Evolutionary conservation across 495 filamentous ascomycete species (phyloP).

Genomic region (Penicillium antarcticum): DNA sequence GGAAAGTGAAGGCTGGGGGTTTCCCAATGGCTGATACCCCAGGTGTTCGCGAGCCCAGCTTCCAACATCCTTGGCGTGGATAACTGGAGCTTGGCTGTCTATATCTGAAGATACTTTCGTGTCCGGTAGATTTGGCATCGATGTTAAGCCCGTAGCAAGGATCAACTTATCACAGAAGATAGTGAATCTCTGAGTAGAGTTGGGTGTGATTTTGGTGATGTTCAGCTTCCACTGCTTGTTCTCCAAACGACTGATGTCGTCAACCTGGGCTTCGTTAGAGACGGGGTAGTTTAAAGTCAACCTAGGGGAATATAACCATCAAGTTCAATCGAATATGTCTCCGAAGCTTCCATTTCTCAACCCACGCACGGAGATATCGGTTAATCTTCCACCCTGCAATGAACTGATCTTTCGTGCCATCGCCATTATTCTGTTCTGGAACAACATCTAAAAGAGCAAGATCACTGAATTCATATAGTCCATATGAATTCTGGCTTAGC

Average conservation of each 20-base stretch:
- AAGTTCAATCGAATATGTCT: slow-evolving; percentile 50
- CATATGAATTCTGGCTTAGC: slow-evolving; percentile 32
- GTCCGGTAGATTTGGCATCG: slow-evolving; percentile 48
- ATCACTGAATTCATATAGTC: slow-evolving; percentile 48
- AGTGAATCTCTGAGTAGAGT: neutral
- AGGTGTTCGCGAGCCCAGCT: slow-evolving; percentile 28
- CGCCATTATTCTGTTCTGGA: slow-evolving; percentile 23
- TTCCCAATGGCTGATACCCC: slow-evolving; percentile 22
- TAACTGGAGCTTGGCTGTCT: slow-evolving; percentile 40
- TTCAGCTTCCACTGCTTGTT: slow-evolving; percentile 25
- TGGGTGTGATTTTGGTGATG: slow-evolving; percentile 2
- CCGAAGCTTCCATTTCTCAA: slow-evolving; percentile 53
- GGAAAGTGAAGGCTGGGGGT: neutral
- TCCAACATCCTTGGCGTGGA: slow-evolving; percentile 36
- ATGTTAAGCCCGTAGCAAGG: slow-evolving; percentile 63
- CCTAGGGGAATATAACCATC: slow-evolving; percentile 34
- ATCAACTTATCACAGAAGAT: slow-evolving; percentile 58
- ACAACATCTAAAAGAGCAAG: slow-evolving; percentile 51
- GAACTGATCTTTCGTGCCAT: slow-evolving; percentile 48
- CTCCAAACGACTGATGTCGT: slow-evolving; percentile 19
- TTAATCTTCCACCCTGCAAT: slow-evolving; percentile 63
- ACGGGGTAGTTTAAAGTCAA: neutral
- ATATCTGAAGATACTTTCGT: slow-evolving; percentile 10
- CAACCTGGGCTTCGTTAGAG: slow-evolving; percentile 17
- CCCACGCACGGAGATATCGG: slow-evolving; percentile 58